Percentiles rank a stretch among this genome's conserved stretches.
Evolutionary conservation across 805 yeast genomes (phyloP).

Genomic region (Candida mattraensis): DNA sequence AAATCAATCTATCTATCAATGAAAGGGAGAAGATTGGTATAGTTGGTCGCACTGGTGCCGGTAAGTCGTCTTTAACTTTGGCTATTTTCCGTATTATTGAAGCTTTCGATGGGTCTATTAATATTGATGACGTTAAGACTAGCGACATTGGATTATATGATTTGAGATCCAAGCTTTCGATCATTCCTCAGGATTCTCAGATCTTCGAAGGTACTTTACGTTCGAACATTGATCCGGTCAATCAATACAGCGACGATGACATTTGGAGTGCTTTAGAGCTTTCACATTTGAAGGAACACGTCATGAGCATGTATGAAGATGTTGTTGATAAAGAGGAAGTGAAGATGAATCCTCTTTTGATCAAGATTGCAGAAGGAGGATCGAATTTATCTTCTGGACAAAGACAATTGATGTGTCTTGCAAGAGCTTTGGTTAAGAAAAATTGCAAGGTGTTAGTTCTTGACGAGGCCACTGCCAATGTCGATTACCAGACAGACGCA

Average conservation of each 20-base stretch:
- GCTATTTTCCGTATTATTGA: constrained; percentile 87
- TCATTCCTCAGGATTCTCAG: constrained; percentile 94
- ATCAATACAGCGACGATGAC: constrained; percentile 64
- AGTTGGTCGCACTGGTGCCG: constrained; percentile 98
- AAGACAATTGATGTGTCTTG: constrained; percentile 80
- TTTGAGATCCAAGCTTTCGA: constrained; percentile 72
- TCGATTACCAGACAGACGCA: constrained; percentile 81
- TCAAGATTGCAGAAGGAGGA: constrained; percentile 35
- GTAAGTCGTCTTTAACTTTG: constrained; percentile 81
- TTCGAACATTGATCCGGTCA: constrained; percentile 84
- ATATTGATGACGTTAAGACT: constrained; percentile 70
- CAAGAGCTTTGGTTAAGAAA: constrained; percentile 69
- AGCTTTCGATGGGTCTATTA: constrained; percentile 58
- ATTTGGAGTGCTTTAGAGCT: constrained; percentile 81
- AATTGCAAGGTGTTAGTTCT: constrained; percentile 59
- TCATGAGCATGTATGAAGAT: constrained; percentile 52
- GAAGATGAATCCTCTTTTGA: constrained; percentile 28
- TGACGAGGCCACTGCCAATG: constrained; percentile 90
- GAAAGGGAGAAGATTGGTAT: constrained; percentile 88
- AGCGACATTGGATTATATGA: constrained; percentile 71
- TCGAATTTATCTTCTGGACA: constrained; percentile 87
- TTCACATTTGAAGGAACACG: constrained; percentile 72
- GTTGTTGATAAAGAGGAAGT: constrained; percentile 40
- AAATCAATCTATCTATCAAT: constrained; percentile 60
- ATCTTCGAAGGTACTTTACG: constrained; percentile 85